These are phyloP conservation scores for Protomyces lactucae-debilis DNA, from an alignment of 1,139 yeast genomes.

Conservation along the genomic window DNA sequence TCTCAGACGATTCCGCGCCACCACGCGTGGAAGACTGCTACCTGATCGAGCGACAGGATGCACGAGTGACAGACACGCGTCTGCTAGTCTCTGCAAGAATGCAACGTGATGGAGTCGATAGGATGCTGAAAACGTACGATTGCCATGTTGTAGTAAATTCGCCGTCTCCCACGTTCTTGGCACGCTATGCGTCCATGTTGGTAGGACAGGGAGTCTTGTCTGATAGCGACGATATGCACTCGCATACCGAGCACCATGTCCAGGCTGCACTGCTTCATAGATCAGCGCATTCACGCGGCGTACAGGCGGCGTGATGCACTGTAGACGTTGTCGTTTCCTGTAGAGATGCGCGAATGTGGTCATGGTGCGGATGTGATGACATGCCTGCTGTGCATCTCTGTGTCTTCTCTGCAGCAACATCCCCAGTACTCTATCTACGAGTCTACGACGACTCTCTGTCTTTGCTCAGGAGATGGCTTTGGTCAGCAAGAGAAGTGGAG, in stretches of 20 bases:
- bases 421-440: background rate
- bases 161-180: background rate
- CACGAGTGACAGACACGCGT: background rate
- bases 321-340: background rate
- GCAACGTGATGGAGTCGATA: slow-evolving; percentile 1
- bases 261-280: background rate
- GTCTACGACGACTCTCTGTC: background rate
- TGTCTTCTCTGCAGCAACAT: background rate
- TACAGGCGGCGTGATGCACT: background rate
- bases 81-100: background rate
- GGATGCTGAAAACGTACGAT: slow-evolving; percentile 1
- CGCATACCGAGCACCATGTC: background rate
- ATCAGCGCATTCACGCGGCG: background rate
- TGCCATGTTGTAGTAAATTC: background rate
- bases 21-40: background rate
- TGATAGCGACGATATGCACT: background rate
- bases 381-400: too few relatives aligned
- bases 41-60: background rate
- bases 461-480: background rate
- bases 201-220: background rate
- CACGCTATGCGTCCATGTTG: too few relatives aligned
- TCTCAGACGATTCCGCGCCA: background rate
- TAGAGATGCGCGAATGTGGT: background rate
- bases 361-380: background rate
- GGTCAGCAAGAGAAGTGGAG: background rate